Evolutionary conservation across 2,329 filamentous ascomycete species (phyloP).

Genomic region (Microdochium paspali): DNA sequence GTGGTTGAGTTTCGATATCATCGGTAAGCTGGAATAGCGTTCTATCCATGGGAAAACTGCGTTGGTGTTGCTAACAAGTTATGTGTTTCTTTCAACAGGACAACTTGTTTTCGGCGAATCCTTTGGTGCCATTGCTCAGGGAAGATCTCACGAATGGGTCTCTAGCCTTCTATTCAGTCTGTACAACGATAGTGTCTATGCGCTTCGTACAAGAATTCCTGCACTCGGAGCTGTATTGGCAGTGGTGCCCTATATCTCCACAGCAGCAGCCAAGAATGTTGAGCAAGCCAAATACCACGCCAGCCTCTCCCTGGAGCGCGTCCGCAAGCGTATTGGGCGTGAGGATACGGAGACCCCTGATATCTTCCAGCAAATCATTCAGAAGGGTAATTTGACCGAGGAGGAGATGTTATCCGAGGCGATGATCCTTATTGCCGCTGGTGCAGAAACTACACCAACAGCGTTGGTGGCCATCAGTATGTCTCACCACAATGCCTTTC

Average conservation of each 20-base stretch:
- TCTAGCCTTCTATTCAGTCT: slow-evolving; percentile 6
- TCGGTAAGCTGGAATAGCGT: slow-evolving; percentile 3
- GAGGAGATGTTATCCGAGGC: slow-evolving; percentile 5
- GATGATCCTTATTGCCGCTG: slow-evolving; percentile 6
- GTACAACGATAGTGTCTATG: slow-evolving; percentile 3
- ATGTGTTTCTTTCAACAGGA: slow-evolving; percentile 2
- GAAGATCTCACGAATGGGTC: slow-evolving; percentile 7
- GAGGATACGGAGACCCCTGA: slow-evolving; percentile 7
- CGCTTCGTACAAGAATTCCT: slow-evolving; percentile 6
- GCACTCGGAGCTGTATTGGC: slow-evolving; percentile 3
- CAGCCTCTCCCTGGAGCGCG: slow-evolving; percentile 7
- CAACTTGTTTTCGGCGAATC: slow-evolving; percentile 10
- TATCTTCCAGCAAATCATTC: slow-evolving; percentile 7
- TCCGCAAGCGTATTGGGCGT: slow-evolving; percentile 7
- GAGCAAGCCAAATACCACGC: slow-evolving; percentile 4
- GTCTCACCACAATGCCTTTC: not conserved
- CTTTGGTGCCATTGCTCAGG: slow-evolving; percentile 7
- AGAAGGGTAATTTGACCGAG: slow-evolving; percentile 3
- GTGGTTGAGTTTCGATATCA: slow-evolving; percentile 15
- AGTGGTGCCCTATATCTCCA: slow-evolving; percentile 4
- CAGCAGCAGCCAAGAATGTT: slow-evolving; percentile 1
- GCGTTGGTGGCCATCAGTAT: slow-evolving; percentile 2
- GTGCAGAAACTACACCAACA: slow-evolving; percentile 10
- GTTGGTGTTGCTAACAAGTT: not conserved
- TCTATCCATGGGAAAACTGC: not conserved